Base-by-base conservation (phyloP, 495 filamentous ascomycete genomes). In the Trichoderma virens region DNA sequence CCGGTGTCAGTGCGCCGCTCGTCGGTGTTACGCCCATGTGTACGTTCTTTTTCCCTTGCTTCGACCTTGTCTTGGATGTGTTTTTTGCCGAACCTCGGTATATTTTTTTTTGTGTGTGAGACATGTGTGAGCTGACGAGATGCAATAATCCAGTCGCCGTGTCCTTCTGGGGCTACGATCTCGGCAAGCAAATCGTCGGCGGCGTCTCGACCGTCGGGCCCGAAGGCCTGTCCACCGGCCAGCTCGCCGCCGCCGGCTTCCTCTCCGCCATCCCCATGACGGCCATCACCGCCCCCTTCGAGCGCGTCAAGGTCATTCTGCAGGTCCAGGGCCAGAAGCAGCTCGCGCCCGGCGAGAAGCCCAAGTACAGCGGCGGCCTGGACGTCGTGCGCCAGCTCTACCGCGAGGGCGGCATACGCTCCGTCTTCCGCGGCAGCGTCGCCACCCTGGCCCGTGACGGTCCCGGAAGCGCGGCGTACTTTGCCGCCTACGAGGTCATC, bases 241-340 rank as follows among this genome's bases (percentile, higher is more conserved):
- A 98, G 75, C 88, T 95, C 79, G 92, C 91, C 32, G 84, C 90
- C 28, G 94, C 94, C 14, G 94, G 94, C 62, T 97, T 97, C 85
- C 97, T 98, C 86, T 93, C 90, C 69, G 94, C 94, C 59, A 91
- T 98, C 65, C 94, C 94, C 68, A 96, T 96, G 92, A 98, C 95
- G 0, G 74, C 92, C 74, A 97, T 98, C 78, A 98, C 94, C 3
- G 94, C 95, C 0, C 94, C 95, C 64, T 97, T 98, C 70, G 94
- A 98, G 84, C 93, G 94, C 67, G 92, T 98, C 68, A 98, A 98
- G 79, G 93, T 98, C 20, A 91, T 98, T 60, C 87, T 98, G 3
- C 94, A 98, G 76, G 96, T 98, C 65, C 94, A 98, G 73, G 93
- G 93, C 67, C 93, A 97, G 75, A 93, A 93, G 75, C 75, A 83